A percentile compares a stretch with the other conserved stretches of the same genome.
Evolutionary conservation across 169 alveolate species (phyloP).

Genomic region (Cryptosporidium sp.): DNA sequence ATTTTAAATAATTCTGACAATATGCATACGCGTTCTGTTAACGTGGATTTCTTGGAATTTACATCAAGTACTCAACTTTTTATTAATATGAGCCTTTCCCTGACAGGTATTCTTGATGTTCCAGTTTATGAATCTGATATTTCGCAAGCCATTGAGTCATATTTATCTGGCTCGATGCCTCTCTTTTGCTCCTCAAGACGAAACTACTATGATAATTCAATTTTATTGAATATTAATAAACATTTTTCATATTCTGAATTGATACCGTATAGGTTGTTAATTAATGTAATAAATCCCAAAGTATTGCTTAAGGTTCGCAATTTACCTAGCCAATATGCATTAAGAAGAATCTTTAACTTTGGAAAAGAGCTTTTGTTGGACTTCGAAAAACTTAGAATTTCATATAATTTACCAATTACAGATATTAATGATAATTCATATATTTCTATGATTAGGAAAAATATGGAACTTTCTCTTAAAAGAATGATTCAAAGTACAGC

Average conservation of each 20-base stretch:
- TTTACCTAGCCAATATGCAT: slow-evolving; percentile 63
- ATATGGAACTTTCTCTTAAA: neutral
- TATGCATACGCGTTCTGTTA: neutral
- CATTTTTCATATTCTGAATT: slow-evolving; percentile 16
- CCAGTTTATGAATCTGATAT: slow-evolving; percentile 45
- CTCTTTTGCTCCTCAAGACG: slow-evolving; percentile 35
- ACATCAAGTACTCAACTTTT: neutral
- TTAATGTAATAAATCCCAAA: neutral
- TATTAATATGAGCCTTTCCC: neutral
- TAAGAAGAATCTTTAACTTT: slow-evolving; percentile 21
- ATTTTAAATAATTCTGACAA: neutral
- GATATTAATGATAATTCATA: neutral
- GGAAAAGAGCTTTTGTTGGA: slow-evolving; percentile 2
- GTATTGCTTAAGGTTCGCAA: slow-evolving; percentile 21
- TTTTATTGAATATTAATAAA: slow-evolving; percentile 8
- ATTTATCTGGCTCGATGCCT: slow-evolving; percentile 40
- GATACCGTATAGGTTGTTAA: slow-evolving; percentile 2
- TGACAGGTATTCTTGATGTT: slow-evolving; percentile 11
- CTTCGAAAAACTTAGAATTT: neutral
- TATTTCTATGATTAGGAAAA: neutral
- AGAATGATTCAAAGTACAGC: neutral
- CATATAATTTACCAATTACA: slow-evolving; percentile 4
- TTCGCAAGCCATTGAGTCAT: slow-evolving; percentile 3
- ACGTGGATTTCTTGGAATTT: neutral
- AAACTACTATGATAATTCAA: slow-evolving; percentile 35